Conservation (phyloP, 495 filamentous ascomycete genomes). For the Aspergillus carlsbadensis region DNA sequence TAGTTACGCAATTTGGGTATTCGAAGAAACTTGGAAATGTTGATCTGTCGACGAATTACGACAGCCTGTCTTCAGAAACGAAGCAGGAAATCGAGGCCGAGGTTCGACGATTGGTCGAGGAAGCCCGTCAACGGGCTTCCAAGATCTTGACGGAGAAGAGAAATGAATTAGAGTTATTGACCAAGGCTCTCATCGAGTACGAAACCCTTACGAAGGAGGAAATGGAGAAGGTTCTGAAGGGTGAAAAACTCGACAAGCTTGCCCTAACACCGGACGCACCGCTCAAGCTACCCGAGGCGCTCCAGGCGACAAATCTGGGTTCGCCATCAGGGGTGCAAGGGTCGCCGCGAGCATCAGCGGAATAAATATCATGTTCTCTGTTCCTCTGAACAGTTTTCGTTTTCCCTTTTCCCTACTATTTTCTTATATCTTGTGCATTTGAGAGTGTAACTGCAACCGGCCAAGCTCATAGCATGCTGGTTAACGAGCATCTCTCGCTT, state of each 20-base stretch:
- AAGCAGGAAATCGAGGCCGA: slow-evolving; percentile 81
- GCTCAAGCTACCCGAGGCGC: slow-evolving; percentile 55
- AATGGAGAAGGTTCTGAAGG: slow-evolving; percentile 81
- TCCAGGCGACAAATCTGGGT: slow-evolving; percentile 31
- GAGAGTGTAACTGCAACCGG: not conserved
- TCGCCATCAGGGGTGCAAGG: slow-evolving; percentile 20
- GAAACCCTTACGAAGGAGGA: slow-evolving; percentile 86
- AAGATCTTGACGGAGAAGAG: slow-evolving; percentile 68
- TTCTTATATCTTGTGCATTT: not conserved
- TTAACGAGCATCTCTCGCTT: not conserved
- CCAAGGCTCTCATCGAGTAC: slow-evolving; percentile 88
- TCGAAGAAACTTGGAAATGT: slow-evolving; percentile 85
- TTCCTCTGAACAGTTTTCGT: not conserved
- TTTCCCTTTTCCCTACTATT: slow-evolving; percentile 1
- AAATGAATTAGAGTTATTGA: slow-evolving; percentile 81
- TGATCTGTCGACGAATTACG: slow-evolving; percentile 75
- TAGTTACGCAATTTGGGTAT: slow-evolving; percentile 88
- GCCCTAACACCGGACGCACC: slow-evolving; percentile 41
- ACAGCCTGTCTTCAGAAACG: slow-evolving; percentile 78
- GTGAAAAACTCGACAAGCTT: slow-evolving; percentile 75
- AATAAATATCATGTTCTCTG: slow-evolving; percentile 14
- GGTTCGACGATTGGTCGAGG: slow-evolving; percentile 81
- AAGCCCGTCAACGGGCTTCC: slow-evolving; percentile 70
- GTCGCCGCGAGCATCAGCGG: slow-evolving; percentile 20
- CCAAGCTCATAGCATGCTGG: not conserved